Evolutionary conservation across 129 eudicot genomes (phyloP).

Genomic region (Helichrysum umbraculigerum): DNA sequence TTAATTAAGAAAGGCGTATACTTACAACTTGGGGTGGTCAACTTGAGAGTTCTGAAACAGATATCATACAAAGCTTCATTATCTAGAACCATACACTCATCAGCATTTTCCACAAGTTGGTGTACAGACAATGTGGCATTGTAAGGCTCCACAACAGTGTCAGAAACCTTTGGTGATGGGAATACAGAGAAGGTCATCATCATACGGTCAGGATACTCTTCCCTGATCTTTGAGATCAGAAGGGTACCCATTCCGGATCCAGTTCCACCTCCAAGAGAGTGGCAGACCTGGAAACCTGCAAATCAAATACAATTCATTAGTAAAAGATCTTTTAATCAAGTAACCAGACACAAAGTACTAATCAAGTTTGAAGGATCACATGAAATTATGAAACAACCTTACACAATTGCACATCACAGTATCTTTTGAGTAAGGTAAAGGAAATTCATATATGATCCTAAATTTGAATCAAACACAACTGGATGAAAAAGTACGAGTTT

Average conservation of each 20-base stretch:
- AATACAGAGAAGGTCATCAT: slow-evolving; percentile 50
- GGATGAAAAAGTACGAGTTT: no score
- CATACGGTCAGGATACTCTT: slow-evolving; percentile 49
- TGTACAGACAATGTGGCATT: slow-evolving; percentile 48
- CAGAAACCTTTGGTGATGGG: slow-evolving; percentile 47
- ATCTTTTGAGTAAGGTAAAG: no score
- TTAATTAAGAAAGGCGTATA: background rate
- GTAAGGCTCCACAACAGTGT: slow-evolving; percentile 50
- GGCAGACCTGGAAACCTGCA: slow-evolving; percentile 51
- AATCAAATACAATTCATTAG: background rate
- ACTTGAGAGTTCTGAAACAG: slow-evolving; percentile 49
- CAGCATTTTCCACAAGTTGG: slow-evolving; percentile 48
- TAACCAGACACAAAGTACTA: background rate
- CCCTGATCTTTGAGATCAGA: slow-evolving; percentile 42
- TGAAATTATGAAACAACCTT: background rate
- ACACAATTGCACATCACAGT: no score
- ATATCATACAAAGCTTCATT: slow-evolving; percentile 45
- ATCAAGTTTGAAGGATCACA: background rate
- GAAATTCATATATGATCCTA: no score
- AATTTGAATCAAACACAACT: no score
- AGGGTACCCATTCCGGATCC: slow-evolving; percentile 51
- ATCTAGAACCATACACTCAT: slow-evolving; percentile 50
- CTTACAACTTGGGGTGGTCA: slow-evolving; percentile 51
- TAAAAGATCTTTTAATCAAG: background rate
- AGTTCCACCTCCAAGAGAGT: slow-evolving; percentile 49